Percentiles rank a stretch among this genome's conserved stretches.
phyloP scores from a whole-genome alignment of 1,284 basidiomycete genomes.

The Anthracocystis panici-leucophaei region DNA sequence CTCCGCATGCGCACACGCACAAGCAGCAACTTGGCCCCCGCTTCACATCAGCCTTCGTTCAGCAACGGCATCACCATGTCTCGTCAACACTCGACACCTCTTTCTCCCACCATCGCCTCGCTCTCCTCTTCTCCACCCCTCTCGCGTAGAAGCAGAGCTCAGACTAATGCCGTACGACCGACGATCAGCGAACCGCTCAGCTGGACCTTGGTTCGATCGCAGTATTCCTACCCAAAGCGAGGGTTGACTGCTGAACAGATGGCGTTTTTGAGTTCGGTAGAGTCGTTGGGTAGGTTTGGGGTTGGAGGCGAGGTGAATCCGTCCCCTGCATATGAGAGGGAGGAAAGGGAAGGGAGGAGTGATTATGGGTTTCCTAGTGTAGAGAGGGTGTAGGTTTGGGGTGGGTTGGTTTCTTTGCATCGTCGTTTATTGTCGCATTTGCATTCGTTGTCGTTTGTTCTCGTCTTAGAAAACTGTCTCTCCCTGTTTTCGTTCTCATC shows the following conservation, averaged over 20 bases:
- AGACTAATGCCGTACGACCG: conserved; percentile 14
- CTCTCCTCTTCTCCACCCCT: background rate
- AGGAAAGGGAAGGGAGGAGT: background rate
- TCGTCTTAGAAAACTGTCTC: no score
- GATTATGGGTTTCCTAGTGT: conserved; percentile 41
- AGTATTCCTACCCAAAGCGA: conserved; percentile 42
- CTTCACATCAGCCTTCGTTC: conserved; percentile 10
- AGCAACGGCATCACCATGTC: conserved; percentile 29
- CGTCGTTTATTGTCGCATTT: no score
- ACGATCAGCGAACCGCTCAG: conserved; percentile 46
- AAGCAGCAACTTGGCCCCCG: conserved; percentile 1
- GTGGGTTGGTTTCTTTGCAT: no score
- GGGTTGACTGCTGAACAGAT: conserved; percentile 42
- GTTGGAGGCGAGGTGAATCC: conserved; percentile 11
- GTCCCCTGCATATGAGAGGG: conserved; percentile 30
- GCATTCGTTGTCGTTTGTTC: no score
- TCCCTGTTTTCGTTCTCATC: no score
- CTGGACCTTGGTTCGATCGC: conserved; percentile 41
- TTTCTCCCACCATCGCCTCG: conserved; percentile 11
- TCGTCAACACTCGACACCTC: conserved; percentile 26
- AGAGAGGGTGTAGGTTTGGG: no score
- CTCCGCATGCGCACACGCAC: conserved; percentile 11
- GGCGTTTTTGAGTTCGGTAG: conserved; percentile 48
- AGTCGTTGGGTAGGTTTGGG: conserved; percentile 47
- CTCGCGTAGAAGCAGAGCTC: conserved; percentile 18